Evolutionary conservation across 2,329 filamentous ascomycete species (phyloP).

Genomic region (Fusarium devonianum): DNA sequence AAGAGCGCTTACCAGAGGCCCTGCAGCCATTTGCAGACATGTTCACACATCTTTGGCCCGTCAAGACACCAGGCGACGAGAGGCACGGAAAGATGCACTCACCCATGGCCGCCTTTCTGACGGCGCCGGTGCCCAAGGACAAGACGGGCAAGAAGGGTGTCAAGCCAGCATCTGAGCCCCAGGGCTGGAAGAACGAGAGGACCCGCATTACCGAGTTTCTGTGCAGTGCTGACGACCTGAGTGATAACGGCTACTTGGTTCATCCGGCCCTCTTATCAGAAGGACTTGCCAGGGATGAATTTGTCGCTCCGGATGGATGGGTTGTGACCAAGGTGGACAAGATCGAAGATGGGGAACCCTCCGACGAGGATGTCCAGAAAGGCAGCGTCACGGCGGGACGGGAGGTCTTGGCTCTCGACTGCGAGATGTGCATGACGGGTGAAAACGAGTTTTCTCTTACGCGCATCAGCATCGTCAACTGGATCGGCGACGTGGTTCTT

Average conservation of each 20-base stretch:
- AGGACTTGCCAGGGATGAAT: constrained; percentile 61
- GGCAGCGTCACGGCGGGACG: constrained; percentile 86
- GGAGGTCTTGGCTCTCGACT: constrained; percentile 83
- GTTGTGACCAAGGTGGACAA: constrained; percentile 75
- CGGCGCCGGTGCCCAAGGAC: constrained; percentile 74
- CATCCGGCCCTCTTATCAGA: constrained; percentile 78
- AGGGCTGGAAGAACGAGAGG: constrained; percentile 74
- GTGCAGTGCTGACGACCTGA: constrained; percentile 73
- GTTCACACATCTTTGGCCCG: constrained; percentile 88
- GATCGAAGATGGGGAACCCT: constrained; percentile 71
- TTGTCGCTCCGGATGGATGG: constrained; percentile 74
- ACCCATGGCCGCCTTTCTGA: constrained; percentile 83
- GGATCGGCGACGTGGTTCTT: constrained; percentile 82
- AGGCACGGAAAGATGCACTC: constrained; percentile 84
- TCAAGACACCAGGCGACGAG: constrained; percentile 86
- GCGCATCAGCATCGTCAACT: constrained; percentile 84
- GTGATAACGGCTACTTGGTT: constrained; percentile 82
- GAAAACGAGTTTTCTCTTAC: constrained; percentile 83
- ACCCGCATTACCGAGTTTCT: constrained; percentile 86
- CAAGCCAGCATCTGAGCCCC: constrained; percentile 67
- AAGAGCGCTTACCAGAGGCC: constrained; percentile 59
- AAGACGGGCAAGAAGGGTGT: constrained; percentile 64
- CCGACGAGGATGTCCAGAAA: constrained; percentile 74
- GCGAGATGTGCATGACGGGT: constrained; percentile 95
- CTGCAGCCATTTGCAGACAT: constrained; percentile 77